These are phyloP conservation scores for Boletus patriciae DNA, from an alignment of 768 basidiomycete species.

Conservation along the genomic window DNA sequence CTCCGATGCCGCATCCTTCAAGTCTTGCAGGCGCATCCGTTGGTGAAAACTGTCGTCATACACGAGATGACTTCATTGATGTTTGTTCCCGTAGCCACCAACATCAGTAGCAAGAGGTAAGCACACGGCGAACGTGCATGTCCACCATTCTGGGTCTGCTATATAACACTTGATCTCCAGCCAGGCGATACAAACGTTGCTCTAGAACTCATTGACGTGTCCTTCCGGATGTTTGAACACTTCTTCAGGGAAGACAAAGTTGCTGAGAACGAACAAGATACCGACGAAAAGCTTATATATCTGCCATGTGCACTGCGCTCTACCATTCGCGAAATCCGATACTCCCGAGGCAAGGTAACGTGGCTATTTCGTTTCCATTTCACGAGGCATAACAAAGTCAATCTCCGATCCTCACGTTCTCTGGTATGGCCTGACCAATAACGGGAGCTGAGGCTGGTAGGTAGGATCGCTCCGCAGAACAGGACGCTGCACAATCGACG, in stretches of 20 bases:
- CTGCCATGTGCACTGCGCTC: slow-evolving; percentile 93
- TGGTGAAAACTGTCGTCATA: slow-evolving; percentile 88
- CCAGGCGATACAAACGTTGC: slow-evolving; percentile 72
- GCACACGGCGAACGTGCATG: slow-evolving; percentile 58
- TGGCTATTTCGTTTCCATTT: not conserved
- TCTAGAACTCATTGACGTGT: slow-evolving; percentile 76
- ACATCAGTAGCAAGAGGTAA: slow-evolving; percentile 25
- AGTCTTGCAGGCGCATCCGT: slow-evolving; percentile 85
- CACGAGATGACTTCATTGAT: slow-evolving; percentile 83
- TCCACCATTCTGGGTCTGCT: slow-evolving; percentile 81
- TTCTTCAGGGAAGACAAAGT: slow-evolving; percentile 64
- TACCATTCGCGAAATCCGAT: slow-evolving; percentile 87
- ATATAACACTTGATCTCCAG: slow-evolving; percentile 89
- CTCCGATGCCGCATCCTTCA: slow-evolving; percentile 88
- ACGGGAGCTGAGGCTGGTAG: slow-evolving; percentile 44
- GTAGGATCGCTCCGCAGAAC: slow-evolving; percentile 41
- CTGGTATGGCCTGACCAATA: slow-evolving; percentile 25
- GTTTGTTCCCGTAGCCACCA: slow-evolving; percentile 32
- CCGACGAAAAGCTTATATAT: slow-evolving; percentile 81
- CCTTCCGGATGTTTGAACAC: slow-evolving; percentile 93
- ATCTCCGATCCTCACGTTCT: not conserved
- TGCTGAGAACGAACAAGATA: slow-evolving; percentile 50
- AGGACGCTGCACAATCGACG: slow-evolving; percentile 44
- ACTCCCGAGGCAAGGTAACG: slow-evolving; percentile 63
- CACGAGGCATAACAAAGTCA: too few relatives aligned